Conservation (phyloP, 106 monocot species). For the Platanthera zijinensis region DNA sequence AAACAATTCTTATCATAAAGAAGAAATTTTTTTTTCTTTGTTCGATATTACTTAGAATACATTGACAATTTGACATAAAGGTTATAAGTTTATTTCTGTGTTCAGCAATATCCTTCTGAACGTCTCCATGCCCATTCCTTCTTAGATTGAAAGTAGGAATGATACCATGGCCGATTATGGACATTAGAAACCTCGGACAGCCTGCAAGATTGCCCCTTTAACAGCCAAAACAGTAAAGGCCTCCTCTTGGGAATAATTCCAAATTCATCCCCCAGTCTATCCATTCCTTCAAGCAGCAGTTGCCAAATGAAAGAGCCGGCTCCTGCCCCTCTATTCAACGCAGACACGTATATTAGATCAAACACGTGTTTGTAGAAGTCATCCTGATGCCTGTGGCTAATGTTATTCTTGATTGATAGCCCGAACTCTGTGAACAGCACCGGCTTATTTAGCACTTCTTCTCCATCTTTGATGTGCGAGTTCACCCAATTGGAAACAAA, state of each 20-base stretch:
- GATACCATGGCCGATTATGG: not conserved
- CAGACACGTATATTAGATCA: slow-evolving; percentile 30
- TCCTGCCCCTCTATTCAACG: slow-evolving; percentile 11
- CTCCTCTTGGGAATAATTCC: slow-evolving; percentile 7
- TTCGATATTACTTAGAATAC: not conserved
- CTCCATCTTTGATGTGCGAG: slow-evolving; percentile 65
- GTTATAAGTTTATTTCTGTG: not conserved
- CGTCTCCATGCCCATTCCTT: not conserved
- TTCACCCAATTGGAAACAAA: slow-evolving; percentile 23
- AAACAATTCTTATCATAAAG: not conserved
- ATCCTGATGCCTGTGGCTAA: slow-evolving; percentile 33
- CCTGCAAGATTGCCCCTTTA: slow-evolving; percentile 23
- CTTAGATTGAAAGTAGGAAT: not conserved
- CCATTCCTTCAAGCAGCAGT: slow-evolving; percentile 14
- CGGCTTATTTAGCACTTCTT: slow-evolving; percentile 40
- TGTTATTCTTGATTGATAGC: slow-evolving; percentile 35
- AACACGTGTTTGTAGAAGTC: slow-evolving; percentile 31
- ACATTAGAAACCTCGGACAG: not conserved
- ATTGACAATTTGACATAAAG: not conserved
- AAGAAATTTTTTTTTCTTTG: not conserved
- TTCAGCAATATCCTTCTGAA: not conserved
- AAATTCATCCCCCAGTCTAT: slow-evolving; percentile 11
- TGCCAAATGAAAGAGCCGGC: slow-evolving; percentile 18
- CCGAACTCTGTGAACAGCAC: slow-evolving; percentile 60
- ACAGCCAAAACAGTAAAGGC: slow-evolving; percentile 9